Base-by-base conservation (phyloP, 2,329 filamentous ascomycete species). In the Ophiostoma ips region DNA sequence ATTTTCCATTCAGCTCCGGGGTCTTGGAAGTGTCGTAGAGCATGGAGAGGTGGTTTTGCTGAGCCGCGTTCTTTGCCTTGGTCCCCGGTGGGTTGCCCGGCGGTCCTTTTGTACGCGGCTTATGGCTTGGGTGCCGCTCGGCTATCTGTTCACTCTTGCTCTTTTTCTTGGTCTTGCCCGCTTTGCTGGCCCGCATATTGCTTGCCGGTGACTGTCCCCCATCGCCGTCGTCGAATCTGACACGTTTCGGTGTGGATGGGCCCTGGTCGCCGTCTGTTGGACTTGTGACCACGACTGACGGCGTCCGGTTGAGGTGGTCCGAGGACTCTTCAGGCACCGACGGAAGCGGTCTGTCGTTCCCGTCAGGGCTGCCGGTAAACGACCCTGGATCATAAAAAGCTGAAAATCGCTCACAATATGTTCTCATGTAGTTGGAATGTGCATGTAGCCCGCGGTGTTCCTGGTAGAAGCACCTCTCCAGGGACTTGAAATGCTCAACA, bases 401-500 rank as follows among this genome's bases (percentile, higher is more conserved):
- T 3, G 61, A 56, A 58, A 72, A 75, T 46, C 69, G 71, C 50
- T 77, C 71, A 53, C 75, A 78, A 47, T 74, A 65, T 0, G 76
- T 73, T 36, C 78, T 66, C 77, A 82, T 81, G 55, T 78, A 81
- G 43, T 77, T 71, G 0, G 76, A 77, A 57, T 82, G 78, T 0
- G 72, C 67, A 38, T 72, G 68, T 28, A 71, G 69, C 0, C 77
- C 78, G 0, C 75, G 69, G 59, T 81, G 77, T 53, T 80, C 75
- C 55, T 81, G 76, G 40, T 72, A 73, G 54, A 81, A 79, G 3
- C 73, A 77, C 53, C 73, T 71, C 56, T 79, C 76, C 2, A 83
- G 59, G 0, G 76, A 74, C 57, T 80, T 81, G 63, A 80, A 81
- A 1, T 74, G 73, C 57, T 80, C 75, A 2, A 80, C 71, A 58